Conservation (phyloP, 306 rosid genomes). For the Vachellia collinsii region DNA sequence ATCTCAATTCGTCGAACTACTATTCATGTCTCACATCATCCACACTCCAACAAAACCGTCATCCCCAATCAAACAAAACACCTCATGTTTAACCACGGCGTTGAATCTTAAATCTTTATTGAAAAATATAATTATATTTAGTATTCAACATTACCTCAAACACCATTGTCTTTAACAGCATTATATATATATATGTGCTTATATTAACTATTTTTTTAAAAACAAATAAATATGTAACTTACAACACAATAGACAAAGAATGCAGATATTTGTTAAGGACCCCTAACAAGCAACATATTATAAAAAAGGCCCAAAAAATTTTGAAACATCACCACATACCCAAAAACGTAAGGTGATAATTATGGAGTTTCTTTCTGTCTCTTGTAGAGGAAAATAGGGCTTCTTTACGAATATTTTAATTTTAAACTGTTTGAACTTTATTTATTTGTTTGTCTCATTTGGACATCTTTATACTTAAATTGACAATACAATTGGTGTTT, state of each 20-base stretch:
- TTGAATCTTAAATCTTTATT: too few relatives aligned
- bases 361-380: neutral
- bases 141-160: too few relatives aligned
- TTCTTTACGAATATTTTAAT: neutral
- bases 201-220: too few relatives aligned
- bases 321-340: neutral
- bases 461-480: neutral
- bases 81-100: too few relatives aligned
- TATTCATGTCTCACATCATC: neutral
- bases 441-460: neutral
- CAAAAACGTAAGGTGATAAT: too few relatives aligned
- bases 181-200: too few relatives aligned
- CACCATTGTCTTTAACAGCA: too few relatives aligned
- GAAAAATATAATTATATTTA: too few relatives aligned
- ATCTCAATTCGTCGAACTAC: neutral
- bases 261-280: neutral
- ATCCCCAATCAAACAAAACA: neutral
- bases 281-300: too few relatives aligned
- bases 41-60: neutral
- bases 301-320: too few relatives aligned
- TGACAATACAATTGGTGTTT: neutral
- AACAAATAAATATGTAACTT: too few relatives aligned
- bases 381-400: neutral
- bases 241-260: neutral
- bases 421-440: neutral